Conservation (phyloP, 805 yeast genomes). For the Scheffersomyces ergatensis region DNA sequence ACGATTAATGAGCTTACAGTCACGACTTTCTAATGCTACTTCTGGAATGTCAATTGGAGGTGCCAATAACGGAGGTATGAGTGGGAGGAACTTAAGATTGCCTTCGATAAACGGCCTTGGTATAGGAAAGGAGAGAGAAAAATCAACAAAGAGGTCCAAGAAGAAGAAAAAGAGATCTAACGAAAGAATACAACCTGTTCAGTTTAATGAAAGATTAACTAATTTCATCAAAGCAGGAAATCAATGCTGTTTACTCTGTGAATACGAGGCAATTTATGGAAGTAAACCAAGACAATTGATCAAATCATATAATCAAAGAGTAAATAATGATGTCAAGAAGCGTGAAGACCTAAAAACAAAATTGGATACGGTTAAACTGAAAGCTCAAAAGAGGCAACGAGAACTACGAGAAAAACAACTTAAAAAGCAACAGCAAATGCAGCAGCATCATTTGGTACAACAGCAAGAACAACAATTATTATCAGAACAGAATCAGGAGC, state of each 20-base stretch:
- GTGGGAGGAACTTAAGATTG: constrained; percentile 4
- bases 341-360: constrained; percentile 34
- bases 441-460: not conserved
- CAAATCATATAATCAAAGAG: constrained; percentile 44
- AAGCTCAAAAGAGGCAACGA: constrained; percentile 24
- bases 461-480: too few species aligned
- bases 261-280: constrained; percentile 51
- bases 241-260: constrained; percentile 47
- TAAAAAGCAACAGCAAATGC: constrained; percentile 3
- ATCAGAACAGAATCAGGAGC: too few species aligned
- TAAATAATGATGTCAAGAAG: constrained; percentile 26
- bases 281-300: constrained; percentile 49
- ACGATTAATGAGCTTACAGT: constrained; percentile 28
- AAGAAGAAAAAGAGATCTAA: constrained; percentile 16
- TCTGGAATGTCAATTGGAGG: not conserved
- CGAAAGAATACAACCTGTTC: too few species aligned
- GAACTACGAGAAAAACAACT: constrained; percentile 12
- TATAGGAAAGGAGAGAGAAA: not conserved
- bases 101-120: constrained; percentile 12
- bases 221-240: constrained; percentile 1
- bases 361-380: constrained; percentile 36
- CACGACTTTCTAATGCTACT: constrained; percentile 5
- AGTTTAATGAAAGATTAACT: not conserved
- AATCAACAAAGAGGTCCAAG: constrained; percentile 12
- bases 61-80: too few species aligned